Conservation (phyloP, 768 basidiomycete genomes). For the Russula vinacea region DNA sequence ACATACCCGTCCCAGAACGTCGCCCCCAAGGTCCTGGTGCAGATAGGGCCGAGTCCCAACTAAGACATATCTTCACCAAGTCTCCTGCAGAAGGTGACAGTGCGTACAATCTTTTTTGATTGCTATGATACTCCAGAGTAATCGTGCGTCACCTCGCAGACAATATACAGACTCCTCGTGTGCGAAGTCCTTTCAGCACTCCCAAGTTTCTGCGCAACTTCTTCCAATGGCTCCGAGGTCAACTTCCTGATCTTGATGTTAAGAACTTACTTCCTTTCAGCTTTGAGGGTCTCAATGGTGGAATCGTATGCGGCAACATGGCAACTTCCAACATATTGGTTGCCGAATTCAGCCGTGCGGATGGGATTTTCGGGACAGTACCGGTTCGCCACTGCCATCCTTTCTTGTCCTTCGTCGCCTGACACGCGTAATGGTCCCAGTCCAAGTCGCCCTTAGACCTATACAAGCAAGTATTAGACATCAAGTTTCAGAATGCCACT, state of each 20-base stretch:
- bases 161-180: constrained; percentile 1
- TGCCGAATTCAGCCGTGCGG: constrained; percentile 70
- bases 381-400: constrained; percentile 48
- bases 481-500: constrained; percentile 65
- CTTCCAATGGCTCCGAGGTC: constrained; percentile 52
- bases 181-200: constrained; percentile 15
- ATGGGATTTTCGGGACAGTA: constrained; percentile 78
- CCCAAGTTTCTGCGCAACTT: constrained; percentile 41
- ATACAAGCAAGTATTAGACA: constrained; percentile 73
- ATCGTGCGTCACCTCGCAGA: constrained; percentile 1
- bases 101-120: constrained; percentile 23
- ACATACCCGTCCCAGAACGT: constrained; percentile 30
- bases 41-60: constrained; percentile 30
- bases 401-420: background rate
- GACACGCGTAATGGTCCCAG: constrained; percentile 39
- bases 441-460: constrained; percentile 77
- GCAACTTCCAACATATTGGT: constrained; percentile 83
- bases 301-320: constrained; percentile 79
- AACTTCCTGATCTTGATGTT: constrained; percentile 69
- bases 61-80: constrained; percentile 36
- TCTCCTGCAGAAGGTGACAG: constrained; percentile 33
- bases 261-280: constrained; percentile 87
- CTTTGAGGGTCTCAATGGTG: constrained; percentile 72
- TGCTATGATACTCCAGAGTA: background rate
- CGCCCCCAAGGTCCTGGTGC: constrained; percentile 26